phyloP scores from a whole-genome alignment of 306 rosid species.

The Betula pendula region DNA sequence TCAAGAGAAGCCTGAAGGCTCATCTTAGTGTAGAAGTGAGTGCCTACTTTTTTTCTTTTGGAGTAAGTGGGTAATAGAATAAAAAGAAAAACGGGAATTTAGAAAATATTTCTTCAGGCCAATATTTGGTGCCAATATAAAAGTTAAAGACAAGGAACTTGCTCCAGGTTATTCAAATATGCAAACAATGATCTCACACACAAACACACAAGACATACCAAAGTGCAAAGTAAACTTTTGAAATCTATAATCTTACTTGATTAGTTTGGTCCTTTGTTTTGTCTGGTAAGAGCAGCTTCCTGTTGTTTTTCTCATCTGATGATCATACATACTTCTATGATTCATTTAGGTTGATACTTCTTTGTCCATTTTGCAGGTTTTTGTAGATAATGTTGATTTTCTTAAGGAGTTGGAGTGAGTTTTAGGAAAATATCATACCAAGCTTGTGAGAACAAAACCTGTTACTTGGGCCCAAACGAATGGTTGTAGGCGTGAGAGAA shows the following conservation, averaged over 20 bases:
- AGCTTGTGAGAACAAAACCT: constrained; percentile 25
- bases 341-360: background rate
- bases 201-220: no score
- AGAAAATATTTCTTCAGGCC: background rate
- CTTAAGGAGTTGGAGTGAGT: constrained; percentile 70
- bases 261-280: constrained; percentile 3
- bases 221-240: background rate
- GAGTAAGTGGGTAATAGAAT: no score
- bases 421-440: constrained; percentile 11
- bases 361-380: constrained; percentile 59
- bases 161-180: background rate
- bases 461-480: constrained; percentile 30
- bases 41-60: background rate
- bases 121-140: background rate
- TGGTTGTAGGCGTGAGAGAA: constrained; percentile 19
- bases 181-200: background rate
- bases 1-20: background rate
- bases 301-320: background rate
- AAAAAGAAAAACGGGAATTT: background rate
- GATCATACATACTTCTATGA: background rate
- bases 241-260: background rate
- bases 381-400: constrained; percentile 89
- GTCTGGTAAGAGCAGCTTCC: constrained; percentile 6
- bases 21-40: background rate
- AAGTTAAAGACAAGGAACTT: background rate